phyloP scores from a whole-genome alignment of 176 grass and related monocot genomes.

The Hyparrhenia diplandra region DNA sequence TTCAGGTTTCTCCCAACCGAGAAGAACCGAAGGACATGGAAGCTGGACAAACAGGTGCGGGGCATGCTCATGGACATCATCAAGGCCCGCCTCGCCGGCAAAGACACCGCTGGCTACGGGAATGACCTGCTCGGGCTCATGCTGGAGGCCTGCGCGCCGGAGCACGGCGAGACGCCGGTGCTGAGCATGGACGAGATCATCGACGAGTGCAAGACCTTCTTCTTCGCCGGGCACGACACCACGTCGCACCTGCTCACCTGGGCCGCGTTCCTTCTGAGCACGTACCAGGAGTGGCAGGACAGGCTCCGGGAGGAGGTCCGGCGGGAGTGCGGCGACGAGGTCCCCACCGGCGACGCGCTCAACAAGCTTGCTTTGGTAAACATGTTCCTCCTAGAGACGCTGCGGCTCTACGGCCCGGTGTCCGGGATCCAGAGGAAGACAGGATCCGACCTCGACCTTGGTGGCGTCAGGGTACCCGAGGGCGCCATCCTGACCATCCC shows the following conservation, averaged over 20 bases:
- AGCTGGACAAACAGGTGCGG: conserved; percentile 25
- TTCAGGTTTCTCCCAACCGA: conserved; percentile 18
- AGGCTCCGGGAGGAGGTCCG: conserved; percentile 35
- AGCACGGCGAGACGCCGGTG: not conserved
- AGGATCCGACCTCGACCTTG: not conserved
- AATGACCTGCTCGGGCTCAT: conserved; percentile 34
- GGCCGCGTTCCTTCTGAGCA: conserved; percentile 23
- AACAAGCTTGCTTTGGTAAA: conserved; percentile 29
- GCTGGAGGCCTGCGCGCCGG: not conserved
- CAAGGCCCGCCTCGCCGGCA: not conserved
- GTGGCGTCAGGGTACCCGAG: not conserved
- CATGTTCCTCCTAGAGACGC: conserved; percentile 36
- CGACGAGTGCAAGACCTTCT: conserved; percentile 56
- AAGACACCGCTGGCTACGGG: conserved; percentile 1
- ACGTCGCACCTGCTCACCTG: conserved; percentile 29
- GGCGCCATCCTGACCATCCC: not conserved
- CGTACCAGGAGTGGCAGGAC: conserved; percentile 30
- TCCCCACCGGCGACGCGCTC: conserved; percentile 18
- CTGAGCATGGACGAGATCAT: conserved; percentile 48
- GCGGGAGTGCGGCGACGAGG: conserved; percentile 12
- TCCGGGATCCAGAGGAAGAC: not conserved
- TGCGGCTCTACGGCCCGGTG: conserved; percentile 23
- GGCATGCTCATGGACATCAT: conserved; percentile 37
- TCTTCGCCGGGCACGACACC: conserved; percentile 40
- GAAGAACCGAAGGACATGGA: conserved; percentile 23